Conservation (phyloP, 352 stramenopile genomes). For the Aphanomyces stellatus region DNA sequence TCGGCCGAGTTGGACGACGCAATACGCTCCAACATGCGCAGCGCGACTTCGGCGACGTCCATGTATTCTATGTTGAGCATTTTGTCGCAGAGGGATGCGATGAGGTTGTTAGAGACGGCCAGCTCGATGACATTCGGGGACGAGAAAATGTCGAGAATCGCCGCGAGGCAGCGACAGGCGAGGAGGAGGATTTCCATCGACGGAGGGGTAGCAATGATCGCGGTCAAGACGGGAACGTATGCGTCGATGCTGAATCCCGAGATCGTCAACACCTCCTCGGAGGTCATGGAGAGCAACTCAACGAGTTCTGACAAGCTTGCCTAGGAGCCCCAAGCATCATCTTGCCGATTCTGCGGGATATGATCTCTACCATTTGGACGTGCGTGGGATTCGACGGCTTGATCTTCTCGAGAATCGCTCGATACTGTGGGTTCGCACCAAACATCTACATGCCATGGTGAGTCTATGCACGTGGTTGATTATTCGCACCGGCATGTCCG, state of each 20-base stretch:
- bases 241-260: constrained; percentile 53
- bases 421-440: constrained; percentile 2
- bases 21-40: constrained; percentile 61
- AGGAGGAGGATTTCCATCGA: constrained; percentile 62
- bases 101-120: constrained; percentile 26
- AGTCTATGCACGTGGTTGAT: background rate
- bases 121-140: constrained; percentile 35
- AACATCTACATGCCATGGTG: background rate
- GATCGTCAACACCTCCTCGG: constrained; percentile 52
- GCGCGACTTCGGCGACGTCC: constrained; percentile 59
- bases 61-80: constrained; percentile 77
- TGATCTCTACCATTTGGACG: constrained; percentile 10
- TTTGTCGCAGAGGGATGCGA: constrained; percentile 55
- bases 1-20: constrained; percentile 26
- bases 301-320: constrained; percentile 46
- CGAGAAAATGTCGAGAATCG: constrained; percentile 48
- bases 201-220: constrained; percentile 31
- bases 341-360: no score
- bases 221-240: constrained; percentile 39
- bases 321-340: constrained; percentile 20
- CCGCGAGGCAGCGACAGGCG: constrained; percentile 39
- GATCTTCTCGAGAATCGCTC: constrained; percentile 6
- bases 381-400: background rate
- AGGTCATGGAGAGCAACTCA: constrained; percentile 61
- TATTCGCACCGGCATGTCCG: constrained; percentile 22